Evolutionary conservation across 2,329 filamentous ascomycete species (phyloP).

Genomic region (Magnaporthiopsis rhizophila): DNA sequence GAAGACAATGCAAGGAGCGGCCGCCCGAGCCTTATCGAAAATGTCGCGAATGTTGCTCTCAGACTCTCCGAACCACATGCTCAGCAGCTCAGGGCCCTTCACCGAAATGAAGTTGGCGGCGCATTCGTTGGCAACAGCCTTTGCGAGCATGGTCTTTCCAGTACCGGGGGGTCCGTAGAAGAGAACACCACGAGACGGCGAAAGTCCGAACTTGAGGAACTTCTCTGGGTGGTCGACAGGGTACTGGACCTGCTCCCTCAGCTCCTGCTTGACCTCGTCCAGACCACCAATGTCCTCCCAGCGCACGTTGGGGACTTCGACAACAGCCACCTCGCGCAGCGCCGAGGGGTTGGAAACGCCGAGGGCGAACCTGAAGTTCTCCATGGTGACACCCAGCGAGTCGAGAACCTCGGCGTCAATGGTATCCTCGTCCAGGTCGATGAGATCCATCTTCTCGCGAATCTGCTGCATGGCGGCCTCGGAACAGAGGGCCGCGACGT

Average conservation of each 20-base stretch:
- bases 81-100: conserved; percentile 95
- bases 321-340: conserved; percentile 95
- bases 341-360: conserved; percentile 98
- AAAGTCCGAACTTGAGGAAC: conserved; percentile 99
- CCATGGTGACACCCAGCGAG: conserved; percentile 97
- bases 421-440: conserved; percentile 96
- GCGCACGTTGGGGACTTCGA: conserved; percentile 97
- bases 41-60: conserved; percentile 99
- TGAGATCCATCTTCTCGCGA: conserved; percentile 99
- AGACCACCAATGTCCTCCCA: conserved; percentile 99
- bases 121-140: conserved; percentile 98
- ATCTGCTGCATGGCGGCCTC: conserved; percentile 99
- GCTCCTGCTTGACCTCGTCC: conserved; percentile 97
- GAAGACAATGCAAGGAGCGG: conserved; percentile 97
- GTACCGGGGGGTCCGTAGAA: conserved; percentile 99
- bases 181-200: conserved; percentile 92
- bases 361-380: conserved; percentile 99
- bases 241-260: conserved; percentile 98
- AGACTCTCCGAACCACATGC: conserved; percentile 99
- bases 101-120: conserved; percentile 99
- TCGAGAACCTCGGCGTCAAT: conserved; percentile 98
- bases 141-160: conserved; percentile 99
- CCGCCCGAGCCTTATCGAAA: conserved; percentile 98
- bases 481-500: conserved; percentile 95
- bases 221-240: conserved; percentile 98